Base-by-base conservation (phyloP, 768 basidiomycete genomes). In the Suillus variegatus region DNA sequence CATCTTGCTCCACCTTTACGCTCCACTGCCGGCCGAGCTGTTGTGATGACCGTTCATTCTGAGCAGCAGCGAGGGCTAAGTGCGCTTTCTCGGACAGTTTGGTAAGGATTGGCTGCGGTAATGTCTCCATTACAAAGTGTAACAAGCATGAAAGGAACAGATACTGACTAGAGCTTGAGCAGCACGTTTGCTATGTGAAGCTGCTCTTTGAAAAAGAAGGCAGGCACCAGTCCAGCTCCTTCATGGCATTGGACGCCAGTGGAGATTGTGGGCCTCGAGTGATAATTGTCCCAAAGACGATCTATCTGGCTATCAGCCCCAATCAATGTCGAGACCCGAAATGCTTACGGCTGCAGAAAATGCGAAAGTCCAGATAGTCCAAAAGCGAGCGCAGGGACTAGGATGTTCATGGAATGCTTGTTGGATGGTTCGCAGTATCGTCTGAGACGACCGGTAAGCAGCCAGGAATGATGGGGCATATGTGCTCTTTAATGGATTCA, bases 221-320 rank as follows among this genome's bases (percentile, higher is more conserved):
- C 83, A 87, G 0, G 89, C 90, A 51, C 85, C 83, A 36, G n/a
- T 91, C 89, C 9, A 94, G 80, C 69, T 93, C 89, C 22, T 80
- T 75, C 76, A 93, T 86, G 4, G 92, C 92, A 2, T 84, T 81
- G 14, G 82, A 75, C 0, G 92, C 92, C 13, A 93, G 73, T 0
- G 88, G 85, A 1, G 88, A 91, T 7, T 84, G 79, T 6, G 92
- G 92, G 4, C 88, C 87, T 36, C 89, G 85, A 3, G 89, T 91
- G 2, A 90, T 92, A 22, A 94, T 88, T 5, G 90, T 88, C 4
- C 91, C 93, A 70, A 93, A 90, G 18, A 93, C 88, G 12, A 92
- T 83, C 91, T 92, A 64, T 43, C 10, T 18, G 14, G n/a, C 25
- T 44, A 38, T 71, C 51, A 71, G 62, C 32, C 10, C 60, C 28